Evolutionary conservation across 148 eudicot genomes (phyloP).

Genomic region (Salicornia ramosissima): DNA sequence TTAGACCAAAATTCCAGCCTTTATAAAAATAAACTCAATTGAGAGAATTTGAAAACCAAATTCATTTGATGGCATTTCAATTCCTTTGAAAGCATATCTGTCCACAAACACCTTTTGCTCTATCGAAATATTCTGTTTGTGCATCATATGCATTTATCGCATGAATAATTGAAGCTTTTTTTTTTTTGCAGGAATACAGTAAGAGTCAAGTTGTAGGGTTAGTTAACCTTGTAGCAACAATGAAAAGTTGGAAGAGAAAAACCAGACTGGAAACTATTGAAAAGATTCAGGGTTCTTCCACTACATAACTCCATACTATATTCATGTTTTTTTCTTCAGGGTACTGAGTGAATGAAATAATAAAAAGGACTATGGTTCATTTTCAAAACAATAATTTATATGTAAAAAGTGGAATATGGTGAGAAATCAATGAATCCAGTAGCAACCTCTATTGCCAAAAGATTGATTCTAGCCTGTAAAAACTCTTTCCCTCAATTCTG

Average conservation of each 20-base stretch:
- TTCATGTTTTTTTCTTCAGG: neutral
- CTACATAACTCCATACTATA: neutral
- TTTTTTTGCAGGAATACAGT: slow-evolving; percentile 88
- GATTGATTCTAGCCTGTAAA: neutral
- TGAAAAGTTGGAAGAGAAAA: slow-evolving; percentile 96
- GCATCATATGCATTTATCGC: no score
- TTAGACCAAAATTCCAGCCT: no score
- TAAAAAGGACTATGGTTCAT: neutral
- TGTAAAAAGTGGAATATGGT: neutral
- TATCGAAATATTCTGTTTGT: no score
- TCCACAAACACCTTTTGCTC: no score
- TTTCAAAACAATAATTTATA: neutral
- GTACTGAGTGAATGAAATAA: neutral
- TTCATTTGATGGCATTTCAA: no score
- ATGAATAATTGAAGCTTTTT: no score
- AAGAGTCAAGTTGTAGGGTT: slow-evolving; percentile 76
- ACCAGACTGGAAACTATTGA: slow-evolving; percentile 78
- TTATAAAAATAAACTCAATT: no score
- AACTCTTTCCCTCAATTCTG: neutral
- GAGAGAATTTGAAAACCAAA: no score
- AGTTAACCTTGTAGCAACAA: slow-evolving; percentile 80
- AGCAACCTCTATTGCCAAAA: neutral
- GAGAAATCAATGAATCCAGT: neutral
- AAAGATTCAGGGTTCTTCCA: slow-evolving; percentile 56
- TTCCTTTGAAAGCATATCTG: no score